Evolutionary conservation across 1,284 basidiomycete species (phyloP), one percentile per base, ranked within the genome.

Genomic region (Leccinum griseonigrum): DNA sequence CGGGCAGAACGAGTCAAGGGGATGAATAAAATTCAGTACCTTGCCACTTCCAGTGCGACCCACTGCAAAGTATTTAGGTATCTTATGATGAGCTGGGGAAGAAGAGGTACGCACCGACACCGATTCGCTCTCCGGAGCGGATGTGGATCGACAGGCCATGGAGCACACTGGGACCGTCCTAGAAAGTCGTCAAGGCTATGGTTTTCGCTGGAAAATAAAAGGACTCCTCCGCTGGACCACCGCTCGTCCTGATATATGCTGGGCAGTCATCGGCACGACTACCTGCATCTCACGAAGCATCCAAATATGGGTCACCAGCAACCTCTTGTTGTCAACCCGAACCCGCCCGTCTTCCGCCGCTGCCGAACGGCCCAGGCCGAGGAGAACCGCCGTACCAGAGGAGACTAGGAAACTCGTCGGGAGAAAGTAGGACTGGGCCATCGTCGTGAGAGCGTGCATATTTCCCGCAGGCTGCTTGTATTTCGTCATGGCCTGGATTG

Each of bases 261-360:
- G 93, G 93, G 87, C 91, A 3, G 81, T 87, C 9, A 88, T 95
- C 55, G 92, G 86, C 1, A 92, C 88, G 16, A 92, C 91, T 56
- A 95, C 93, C 5, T 89, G 85, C 70, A 75, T 86, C 58, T 88
- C 85, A 64, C 80, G 90, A 52, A 83, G 86, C 65, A 81, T 92
- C 60, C 90, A 92, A 77, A 84, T 93, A 53, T 93, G 91, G 91
- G 91, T 92, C n/a, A 92, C 90, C 51, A 90, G 87, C 69, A 92
- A 92, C 69, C 79, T 92, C 5, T 64, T 66, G 7, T 54, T 59
- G 28, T 58, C 65, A 2, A 46, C 57, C 63, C 1, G 54, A 56
- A 50, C 22, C 1, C 61, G 61, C 7, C 1, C 31, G 32, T 29
- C 60, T 10, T 56, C 50, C 10, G 40, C 59, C 1, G 31, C 59